Evolutionary conservation across 2,329 filamentous ascomycete genomes (phyloP), one percentile per base, ranked within the genome.

Genomic region (Tympanopsis confertula): DNA sequence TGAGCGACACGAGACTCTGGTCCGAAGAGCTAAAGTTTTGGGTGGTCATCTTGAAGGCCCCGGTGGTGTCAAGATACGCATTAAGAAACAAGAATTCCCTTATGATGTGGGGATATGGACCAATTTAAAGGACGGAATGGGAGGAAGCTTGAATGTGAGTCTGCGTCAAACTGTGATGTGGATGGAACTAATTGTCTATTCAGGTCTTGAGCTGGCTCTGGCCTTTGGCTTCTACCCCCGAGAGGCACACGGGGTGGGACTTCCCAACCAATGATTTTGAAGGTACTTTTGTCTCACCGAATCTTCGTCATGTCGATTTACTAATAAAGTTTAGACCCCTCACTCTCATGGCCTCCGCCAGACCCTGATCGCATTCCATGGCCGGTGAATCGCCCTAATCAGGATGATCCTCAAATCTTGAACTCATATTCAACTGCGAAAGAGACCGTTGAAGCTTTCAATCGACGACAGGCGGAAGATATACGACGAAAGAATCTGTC

Each of bases 261-360:
- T 80, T 72, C 45, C 62, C 71, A 44, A 68, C 66, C 2, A 80
- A 81, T 48, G 75, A 62, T 2, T 78, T 81, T 43, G 74, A 80
- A 55, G 67, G 70, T 62, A 50, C 24, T 44, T 38, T 29, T 12
- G 14, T 28, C 39, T 13, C 36, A 17, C 12, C 13, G 39, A 14
- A 44, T 41, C 18, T 17, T 35, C 18, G 18, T 19, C 15, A 32
- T 19, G 12, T 5, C 28, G 13, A 22, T 30, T n/a, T n/a, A 13
- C 7, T 13, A 18, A 10, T 33, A 33, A 33, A 7, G 30, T 15
- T 33, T 35, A 62, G 59, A 58, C 37, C 50, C 54, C 14, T 45
- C 49, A 44, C 39, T 56, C 13, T 53, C 54, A 15, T 68, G 65
- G 65, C 65, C 65, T 13, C 65, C 65, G 7, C 65, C 63, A 14